Percentiles rank a stretch among this genome's conserved stretches.
Evolutionary conservation across 2,329 filamentous ascomycete species (phyloP).

Genomic region (Ascochyta pisi): DNA sequence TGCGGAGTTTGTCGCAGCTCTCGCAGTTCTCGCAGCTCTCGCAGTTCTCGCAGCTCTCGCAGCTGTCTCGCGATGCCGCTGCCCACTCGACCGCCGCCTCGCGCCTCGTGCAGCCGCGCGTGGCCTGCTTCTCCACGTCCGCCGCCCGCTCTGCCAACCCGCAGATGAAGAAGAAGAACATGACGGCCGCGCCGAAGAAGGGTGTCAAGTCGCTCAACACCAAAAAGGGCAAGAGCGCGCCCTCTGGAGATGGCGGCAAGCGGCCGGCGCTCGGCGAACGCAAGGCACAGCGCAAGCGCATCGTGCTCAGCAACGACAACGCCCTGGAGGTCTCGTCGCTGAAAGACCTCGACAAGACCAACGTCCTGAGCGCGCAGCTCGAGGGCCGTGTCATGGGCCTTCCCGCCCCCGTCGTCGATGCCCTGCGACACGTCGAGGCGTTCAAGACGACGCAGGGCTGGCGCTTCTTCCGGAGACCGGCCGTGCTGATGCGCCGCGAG

Average conservation of each 20-base stretch:
- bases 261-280: conserved; percentile 78
- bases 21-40: no score
- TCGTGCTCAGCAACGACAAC: conserved; percentile 93
- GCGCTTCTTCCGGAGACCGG: conserved; percentile 83
- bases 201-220: conserved; percentile 50
- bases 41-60: no score
- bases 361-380: conserved; percentile 51
- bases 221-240: conserved; percentile 53
- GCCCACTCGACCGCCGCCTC: conserved; percentile 31
- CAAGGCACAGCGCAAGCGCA: conserved; percentile 84
- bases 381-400: conserved; percentile 74
- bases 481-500: conserved; percentile 78
- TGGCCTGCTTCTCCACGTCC: conserved; percentile 47
- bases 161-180: conserved; percentile 36
- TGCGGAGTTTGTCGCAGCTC: conserved; percentile 42
- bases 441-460: conserved; percentile 93
- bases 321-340: conserved; percentile 78
- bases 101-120: conserved; percentile 34
- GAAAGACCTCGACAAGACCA: conserved; percentile 65
- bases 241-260: conserved; percentile 50
- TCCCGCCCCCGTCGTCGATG: conserved; percentile 74
- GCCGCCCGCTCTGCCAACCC: conserved; percentile 35
- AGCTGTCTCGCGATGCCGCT: conserved; percentile 36
- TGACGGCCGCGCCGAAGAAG: conserved; percentile 41
- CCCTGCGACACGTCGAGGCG: conserved; percentile 81